Conservation (phyloP, 2,329 filamentous ascomycete genomes). For the Juglanconis sp. region DNA sequence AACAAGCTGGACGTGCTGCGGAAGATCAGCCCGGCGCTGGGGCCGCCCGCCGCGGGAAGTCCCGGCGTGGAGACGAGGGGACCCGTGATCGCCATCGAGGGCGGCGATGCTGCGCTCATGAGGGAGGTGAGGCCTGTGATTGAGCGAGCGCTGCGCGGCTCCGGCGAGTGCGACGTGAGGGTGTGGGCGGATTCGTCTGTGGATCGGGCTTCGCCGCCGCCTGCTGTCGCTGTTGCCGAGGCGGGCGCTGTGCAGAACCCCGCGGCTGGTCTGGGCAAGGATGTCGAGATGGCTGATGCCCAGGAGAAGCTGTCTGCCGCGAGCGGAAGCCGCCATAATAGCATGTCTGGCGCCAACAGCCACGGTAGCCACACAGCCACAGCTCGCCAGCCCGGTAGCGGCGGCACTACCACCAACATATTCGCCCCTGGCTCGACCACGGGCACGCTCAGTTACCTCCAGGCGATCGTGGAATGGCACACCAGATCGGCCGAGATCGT, state of each 20-base stretch:
- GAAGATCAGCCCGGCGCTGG: constrained; percentile 69
- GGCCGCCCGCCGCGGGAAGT: constrained; percentile 29
- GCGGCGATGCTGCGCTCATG: constrained; percentile 53
- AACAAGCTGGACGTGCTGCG: constrained; percentile 75
- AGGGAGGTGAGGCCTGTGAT: constrained; percentile 62
- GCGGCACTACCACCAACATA: background rate
- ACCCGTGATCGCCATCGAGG: constrained; percentile 79
- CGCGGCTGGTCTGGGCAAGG: background rate
- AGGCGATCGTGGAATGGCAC: constrained; percentile 72
- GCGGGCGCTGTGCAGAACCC: constrained; percentile 34
- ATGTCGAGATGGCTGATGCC: constrained; percentile 7
- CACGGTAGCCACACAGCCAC: background rate
- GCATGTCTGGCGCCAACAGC: background rate
- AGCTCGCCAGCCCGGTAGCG: background rate
- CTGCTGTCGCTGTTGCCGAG: background rate
- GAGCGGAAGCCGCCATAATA: constrained; percentile 6
- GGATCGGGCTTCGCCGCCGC: background rate
- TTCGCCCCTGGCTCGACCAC: background rate
- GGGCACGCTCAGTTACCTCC: constrained; percentile 52
- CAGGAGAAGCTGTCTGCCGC: background rate
- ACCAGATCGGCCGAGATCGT: constrained; percentile 69
- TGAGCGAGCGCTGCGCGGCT: constrained; percentile 55
- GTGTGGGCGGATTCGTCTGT: constrained; percentile 37
- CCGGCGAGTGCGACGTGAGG: constrained; percentile 43
- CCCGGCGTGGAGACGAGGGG: constrained; percentile 55